Conservation (phyloP, 2,329 filamentous ascomycete species). For the Fusarium albosuccineum region DNA sequence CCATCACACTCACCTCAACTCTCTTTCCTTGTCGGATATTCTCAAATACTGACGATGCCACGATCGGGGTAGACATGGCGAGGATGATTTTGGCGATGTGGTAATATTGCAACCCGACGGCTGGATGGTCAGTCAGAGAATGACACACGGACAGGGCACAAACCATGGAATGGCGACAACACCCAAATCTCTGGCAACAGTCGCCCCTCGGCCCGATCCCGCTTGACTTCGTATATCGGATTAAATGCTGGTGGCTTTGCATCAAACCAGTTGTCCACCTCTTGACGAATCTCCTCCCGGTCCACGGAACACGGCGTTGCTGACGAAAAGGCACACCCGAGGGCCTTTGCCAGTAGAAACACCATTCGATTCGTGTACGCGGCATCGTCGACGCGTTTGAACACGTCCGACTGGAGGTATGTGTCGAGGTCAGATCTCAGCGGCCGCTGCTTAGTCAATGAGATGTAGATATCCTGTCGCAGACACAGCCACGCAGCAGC, state of each 20-base stretch:
- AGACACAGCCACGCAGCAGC: slow-evolving; percentile 36
- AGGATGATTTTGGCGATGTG: slow-evolving; percentile 1
- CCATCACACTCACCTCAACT: not conserved
- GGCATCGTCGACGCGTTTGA: slow-evolving; percentile 23
- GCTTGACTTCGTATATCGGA: not conserved
- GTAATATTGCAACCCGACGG: slow-evolving; percentile 2
- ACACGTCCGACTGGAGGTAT: slow-evolving; percentile 33
- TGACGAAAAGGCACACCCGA: not conserved
- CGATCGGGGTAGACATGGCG: slow-evolving; percentile 4
- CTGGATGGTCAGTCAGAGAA: not conserved
- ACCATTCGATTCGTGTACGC: slow-evolving; percentile 8
- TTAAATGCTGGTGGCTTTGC: not conserved
- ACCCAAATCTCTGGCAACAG: not conserved
- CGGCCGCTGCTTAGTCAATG: slow-evolving; percentile 29
- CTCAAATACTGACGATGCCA: not conserved
- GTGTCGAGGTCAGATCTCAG: slow-evolving; percentile 29
- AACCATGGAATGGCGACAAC: not conserved
- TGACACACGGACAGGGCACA: not conserved
- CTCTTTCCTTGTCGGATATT: not conserved
- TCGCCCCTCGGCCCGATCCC: not conserved
- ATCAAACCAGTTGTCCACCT: not conserved
- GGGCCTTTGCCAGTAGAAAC: not conserved
- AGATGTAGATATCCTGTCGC: slow-evolving; percentile 36
- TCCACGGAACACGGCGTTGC: not conserved
- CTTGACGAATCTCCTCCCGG: not conserved